Base-by-base conservation (phyloP, 2,329 filamentous ascomycete genomes). In the Fusarium temperatum region DNA sequence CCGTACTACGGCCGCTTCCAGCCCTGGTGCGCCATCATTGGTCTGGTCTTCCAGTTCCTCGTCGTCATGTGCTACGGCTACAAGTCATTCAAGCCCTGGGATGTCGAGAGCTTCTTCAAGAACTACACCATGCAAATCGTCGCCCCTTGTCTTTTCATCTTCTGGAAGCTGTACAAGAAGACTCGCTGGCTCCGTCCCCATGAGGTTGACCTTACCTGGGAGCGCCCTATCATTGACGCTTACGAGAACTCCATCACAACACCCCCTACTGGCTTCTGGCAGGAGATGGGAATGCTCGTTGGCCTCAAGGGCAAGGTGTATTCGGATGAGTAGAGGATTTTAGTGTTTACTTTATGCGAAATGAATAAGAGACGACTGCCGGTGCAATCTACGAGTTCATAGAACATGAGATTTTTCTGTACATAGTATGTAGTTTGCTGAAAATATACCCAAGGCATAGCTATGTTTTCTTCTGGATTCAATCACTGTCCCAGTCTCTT, bases 111-210 rank as follows among this genome's bases (percentile, higher is more conserved):
- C 41, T 87, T 88, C 77, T 84, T 88, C 79, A 81, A 84, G 24
- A 88, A 88, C 82, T 90, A 90, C 80, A 87, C 86, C 35, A 89
- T 90, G 87, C 82, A 88, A 68, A 80, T 90, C 20, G 78, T 91
- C 30, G 85, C 86, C 0, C 85, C 87, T 13, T 78, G 89, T 41
- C 81, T 90, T 35, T 92, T 87, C 78, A 59, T 87, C 26, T 84
- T 84, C 75, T 94, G 90, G 89, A 94, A 93, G 82, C 13, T 93
- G 3, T 26, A 90, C 79, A 89, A 90, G 83, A 84, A 83, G 64
- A 93, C 91, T 4, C 85, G 85, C 67, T 83, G 88, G 58, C 83
- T 90, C 24, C 81, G 82, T 6, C 83, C 90, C 0, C 78, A 84
- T 10, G 87, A 92, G 77, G 85, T 86, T 7, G 90, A 92, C 76